Base-by-base conservation (phyloP, 345 rosid species). In the Hevea brasiliensis region DNA sequence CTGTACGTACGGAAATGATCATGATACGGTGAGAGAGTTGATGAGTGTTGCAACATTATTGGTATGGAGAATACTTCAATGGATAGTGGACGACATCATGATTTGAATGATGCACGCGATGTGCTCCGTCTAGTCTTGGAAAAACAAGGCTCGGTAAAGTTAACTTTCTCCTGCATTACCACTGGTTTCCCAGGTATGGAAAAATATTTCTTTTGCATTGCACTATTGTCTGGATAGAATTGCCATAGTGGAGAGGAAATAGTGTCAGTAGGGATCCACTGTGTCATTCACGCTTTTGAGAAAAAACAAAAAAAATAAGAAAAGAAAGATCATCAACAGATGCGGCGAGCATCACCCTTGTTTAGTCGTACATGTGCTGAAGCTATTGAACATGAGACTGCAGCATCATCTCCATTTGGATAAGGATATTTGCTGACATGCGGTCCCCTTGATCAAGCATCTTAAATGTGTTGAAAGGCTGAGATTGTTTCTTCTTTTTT, bases 101-200 rank as follows among this genome's bases (percentile, higher is more conserved):
- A 82, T 79, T 56, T 77, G 57, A 50, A 66, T 65, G 80, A 58
- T 51, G 51, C 76, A 76, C 53, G 73, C 79, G 53, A 32, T 58
- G 71, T 73, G 77, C 68, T 79, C 72, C 74, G 67, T 72, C 65
- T 74, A 68, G 76, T 80, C 72, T 44, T 56, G 51, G 64, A 68
- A 77, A 68, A 74, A 55, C 66, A 60, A 66, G 65, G 69, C 78
- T 67, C 21, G 23, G 20, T 14, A 61, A 71, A 27, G 74, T 70
- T 58, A 50, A 61, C 86, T 79, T 83, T 82, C 72, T 60, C 61
- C 37, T 61, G 83, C 81, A 74, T 65, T 51, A 72, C 50, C 79
- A 35, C 72, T 17, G 51, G 41, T 37, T 72, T 75, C 58, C 76
- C 76, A 71, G 70, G 55, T 68, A 63, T 65, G 77, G 74, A 65